phyloP scores from a whole-genome alignment of 805 yeast genomes.

The Blastobotrys parvus region DNA sequence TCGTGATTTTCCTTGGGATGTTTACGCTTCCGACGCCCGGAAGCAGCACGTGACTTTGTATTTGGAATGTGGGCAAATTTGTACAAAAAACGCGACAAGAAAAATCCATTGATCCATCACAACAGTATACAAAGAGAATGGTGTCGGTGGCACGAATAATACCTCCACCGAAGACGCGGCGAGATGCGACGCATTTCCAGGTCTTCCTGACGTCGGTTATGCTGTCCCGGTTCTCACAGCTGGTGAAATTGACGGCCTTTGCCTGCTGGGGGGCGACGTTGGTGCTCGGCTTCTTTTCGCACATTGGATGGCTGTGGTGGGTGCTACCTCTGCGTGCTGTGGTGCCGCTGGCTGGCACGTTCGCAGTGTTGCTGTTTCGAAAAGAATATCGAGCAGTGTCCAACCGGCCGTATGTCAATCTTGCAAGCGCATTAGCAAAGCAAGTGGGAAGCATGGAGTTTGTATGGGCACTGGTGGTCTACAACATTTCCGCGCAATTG shows the following conservation, averaged over 20 bases:
- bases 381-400: slow-evolving; percentile 4
- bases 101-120: too few relatives aligned
- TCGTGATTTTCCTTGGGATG: too few relatives aligned
- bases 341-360: slow-evolving; percentile 5
- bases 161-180: slow-evolving; percentile 6
- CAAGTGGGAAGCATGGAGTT: slow-evolving; percentile 1
- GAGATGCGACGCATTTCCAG: slow-evolving; percentile 9
- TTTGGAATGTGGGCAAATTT: too few relatives aligned
- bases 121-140: slow-evolving; percentile 3
- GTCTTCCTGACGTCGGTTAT: neutral
- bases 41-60: too few relatives aligned
- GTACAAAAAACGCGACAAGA: too few relatives aligned
- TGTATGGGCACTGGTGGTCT: slow-evolving; percentile 2
- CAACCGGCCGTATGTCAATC: slow-evolving; percentile 7
- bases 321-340: slow-evolving; percentile 9
- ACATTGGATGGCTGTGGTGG: slow-evolving; percentile 15
- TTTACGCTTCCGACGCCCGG: too few relatives aligned
- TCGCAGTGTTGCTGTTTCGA: slow-evolving; percentile 12
- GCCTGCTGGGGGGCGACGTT: neutral
- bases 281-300: neutral
- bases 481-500: slow-evolving; percentile 2
- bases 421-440: slow-evolving; percentile 1
- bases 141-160: slow-evolving; percentile 11
- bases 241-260: slow-evolving; percentile 1
- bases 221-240: slow-evolving; percentile 4